A percentile compares a stretch with the other conserved stretches of the same genome.
Evolutionary conservation across 768 basidiomycete genomes (phyloP).

Genomic region (Aureoboletus auriporus): DNA sequence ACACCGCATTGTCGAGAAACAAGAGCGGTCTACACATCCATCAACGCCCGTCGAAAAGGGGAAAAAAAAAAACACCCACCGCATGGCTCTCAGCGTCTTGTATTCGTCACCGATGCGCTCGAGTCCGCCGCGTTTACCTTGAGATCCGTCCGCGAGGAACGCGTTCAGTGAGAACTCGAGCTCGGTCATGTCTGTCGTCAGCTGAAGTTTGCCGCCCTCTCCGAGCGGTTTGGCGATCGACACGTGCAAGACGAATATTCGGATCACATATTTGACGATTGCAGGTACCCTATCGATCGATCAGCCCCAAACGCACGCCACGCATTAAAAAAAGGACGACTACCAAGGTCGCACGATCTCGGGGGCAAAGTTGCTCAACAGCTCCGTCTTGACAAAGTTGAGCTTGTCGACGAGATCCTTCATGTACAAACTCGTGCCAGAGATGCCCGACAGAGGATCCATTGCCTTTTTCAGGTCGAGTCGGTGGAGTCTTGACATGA

Average conservation of each 20-base stretch:
- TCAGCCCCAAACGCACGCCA: neutral
- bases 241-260: conserved; percentile 88
- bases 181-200: conserved; percentile 95
- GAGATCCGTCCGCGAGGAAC: conserved; percentile 59
- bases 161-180: conserved; percentile 89
- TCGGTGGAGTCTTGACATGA: conserved; percentile 80
- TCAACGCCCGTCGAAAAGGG: neutral
- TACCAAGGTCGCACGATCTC: conserved; percentile 76
- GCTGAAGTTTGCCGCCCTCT: conserved; percentile 89
- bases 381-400: conserved; percentile 71
- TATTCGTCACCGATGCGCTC: conserved; percentile 87
- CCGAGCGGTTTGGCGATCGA: conserved; percentile 89
- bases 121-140: conserved; percentile 59
- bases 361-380: conserved; percentile 73
- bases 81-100: conserved; percentile 75
- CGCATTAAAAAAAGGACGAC: neutral
- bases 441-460: conserved; percentile 56
- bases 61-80: conserved; percentile 44
- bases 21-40: conserved; percentile 64
- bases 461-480: conserved; percentile 73
- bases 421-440: conserved; percentile 74
- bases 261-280: conserved; percentile 76
- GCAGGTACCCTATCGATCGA: conserved; percentile 46
- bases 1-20: conserved; percentile 76
- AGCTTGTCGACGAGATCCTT: conserved; percentile 79